These are phyloP conservation scores for Erodium trifolium DNA, from an alignment of 441 rosid species.

Conservation along the genomic window DNA sequence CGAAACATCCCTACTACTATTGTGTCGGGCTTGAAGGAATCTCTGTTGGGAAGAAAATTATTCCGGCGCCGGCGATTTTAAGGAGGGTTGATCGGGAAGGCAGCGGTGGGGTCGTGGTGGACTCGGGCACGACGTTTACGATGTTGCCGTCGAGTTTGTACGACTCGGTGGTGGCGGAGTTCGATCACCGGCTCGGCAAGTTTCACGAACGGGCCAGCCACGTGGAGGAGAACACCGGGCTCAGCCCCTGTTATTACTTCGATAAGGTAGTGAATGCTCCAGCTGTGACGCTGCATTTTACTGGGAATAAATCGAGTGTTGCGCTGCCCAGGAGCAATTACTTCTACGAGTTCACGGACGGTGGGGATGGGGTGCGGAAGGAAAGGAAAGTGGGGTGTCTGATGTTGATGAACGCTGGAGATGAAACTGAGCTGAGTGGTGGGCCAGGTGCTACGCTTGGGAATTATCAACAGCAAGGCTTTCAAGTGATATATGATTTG, in stretches of 20 bases:
- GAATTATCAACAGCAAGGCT: conserved; percentile 92
- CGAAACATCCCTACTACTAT: conserved; percentile 74
- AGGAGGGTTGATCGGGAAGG: conserved; percentile 45
- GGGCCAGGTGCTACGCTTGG: conserved; percentile 84
- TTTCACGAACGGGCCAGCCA: conserved; percentile 45
- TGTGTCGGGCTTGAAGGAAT: conserved; percentile 70
- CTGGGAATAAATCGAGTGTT: conserved; percentile 65
- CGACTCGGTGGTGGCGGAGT: conserved; percentile 48
- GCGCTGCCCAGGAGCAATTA: conserved; percentile 67
- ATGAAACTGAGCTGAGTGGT: conserved; percentile 57
- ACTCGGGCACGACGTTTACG: conserved; percentile 89
- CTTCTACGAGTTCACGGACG: conserved; percentile 67
- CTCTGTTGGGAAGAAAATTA: conserved; percentile 56
- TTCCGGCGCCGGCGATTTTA: conserved; percentile 58
- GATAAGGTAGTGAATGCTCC: conserved; percentile 42
- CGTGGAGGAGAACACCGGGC: conserved; percentile 61
- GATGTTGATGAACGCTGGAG: conserved; percentile 92
- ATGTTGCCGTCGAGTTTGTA: conserved; percentile 72
- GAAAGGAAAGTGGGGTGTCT: conserved; percentile 65
- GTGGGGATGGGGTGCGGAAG: conserved; percentile 33
- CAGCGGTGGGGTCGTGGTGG: conserved; percentile 83
- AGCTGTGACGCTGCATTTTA: conserved; percentile 44
- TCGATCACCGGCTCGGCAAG: conserved; percentile 50
- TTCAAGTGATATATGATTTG: conserved; percentile 87
- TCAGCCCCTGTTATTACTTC: conserved; percentile 67